Conservation (phyloP, 257 asterid species). For the Scutellaria baicalensis region DNA sequence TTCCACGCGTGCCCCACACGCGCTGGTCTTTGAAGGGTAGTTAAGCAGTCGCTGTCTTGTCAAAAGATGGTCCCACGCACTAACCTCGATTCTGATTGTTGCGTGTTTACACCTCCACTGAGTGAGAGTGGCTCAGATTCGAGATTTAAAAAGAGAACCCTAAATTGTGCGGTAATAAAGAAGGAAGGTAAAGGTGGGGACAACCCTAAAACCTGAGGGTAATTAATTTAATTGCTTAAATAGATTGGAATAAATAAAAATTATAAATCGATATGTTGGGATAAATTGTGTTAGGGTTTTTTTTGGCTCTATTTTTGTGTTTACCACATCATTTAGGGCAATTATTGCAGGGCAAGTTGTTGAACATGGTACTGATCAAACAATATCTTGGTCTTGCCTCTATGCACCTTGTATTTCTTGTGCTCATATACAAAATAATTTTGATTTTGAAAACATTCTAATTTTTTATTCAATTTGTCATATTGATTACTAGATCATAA, state of each 20-base stretch:
- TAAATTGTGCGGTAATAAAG: slow-evolving; percentile 39
- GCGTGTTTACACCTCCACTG: background rate
- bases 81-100: slow-evolving; percentile 10
- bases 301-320: background rate
- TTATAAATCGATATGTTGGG: slow-evolving; percentile 1
- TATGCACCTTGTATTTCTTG: background rate
- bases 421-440: background rate
- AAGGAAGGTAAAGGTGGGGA: slow-evolving; percentile 24
- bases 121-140: slow-evolving; percentile 12
- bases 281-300: slow-evolving; percentile 16
- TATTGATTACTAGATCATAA: background rate
- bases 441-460: background rate
- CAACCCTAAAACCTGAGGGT: slow-evolving; percentile 26
- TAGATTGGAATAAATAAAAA: background rate
- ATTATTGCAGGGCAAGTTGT: background rate
- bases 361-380: background rate
- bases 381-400: background rate
- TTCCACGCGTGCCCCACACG: slow-evolving; percentile 16
- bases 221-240: background rate
- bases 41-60: slow-evolving; percentile 17
- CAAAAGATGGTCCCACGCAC: slow-evolving; percentile 28
- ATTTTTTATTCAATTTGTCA: background rate
- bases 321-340: background rate
- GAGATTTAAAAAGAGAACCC: slow-evolving; percentile 29
- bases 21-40: slow-evolving; percentile 5